Evolutionary conservation across 1,284 basidiomycete species (phyloP).

Genomic region (Rhodotorula sp.): DNA sequence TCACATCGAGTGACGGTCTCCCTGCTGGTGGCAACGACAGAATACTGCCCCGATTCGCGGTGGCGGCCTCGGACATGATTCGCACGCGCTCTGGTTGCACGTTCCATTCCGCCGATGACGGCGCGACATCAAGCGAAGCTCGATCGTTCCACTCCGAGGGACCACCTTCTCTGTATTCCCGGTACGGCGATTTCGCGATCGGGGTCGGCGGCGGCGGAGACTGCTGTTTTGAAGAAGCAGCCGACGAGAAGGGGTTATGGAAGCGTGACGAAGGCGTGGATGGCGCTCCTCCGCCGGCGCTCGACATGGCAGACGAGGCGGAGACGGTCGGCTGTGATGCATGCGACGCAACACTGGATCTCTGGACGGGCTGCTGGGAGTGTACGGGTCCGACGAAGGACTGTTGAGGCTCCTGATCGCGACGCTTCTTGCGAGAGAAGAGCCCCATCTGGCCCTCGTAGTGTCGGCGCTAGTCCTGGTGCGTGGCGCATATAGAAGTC

Average conservation of each 20-base stretch:
- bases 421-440: slow-evolving; percentile 25
- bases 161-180: background rate
- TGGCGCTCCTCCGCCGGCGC: background rate
- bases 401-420: slow-evolving; percentile 4
- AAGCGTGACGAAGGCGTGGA: slow-evolving; percentile 3
- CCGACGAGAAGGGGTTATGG: slow-evolving; percentile 1
- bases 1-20: background rate
- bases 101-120: background rate
- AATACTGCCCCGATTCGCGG: slow-evolving; percentile 10
- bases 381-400: background rate
- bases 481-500: background rate
- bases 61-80: slow-evolving; percentile 3
- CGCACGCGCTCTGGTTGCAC: slow-evolving; percentile 5
- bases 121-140: background rate
- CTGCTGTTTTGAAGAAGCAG: background rate
- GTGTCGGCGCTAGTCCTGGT: background rate
- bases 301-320: background rate
- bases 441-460: slow-evolving; percentile 14
- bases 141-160: slow-evolving; percentile 9
- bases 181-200: too few species aligned
- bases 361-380: background rate
- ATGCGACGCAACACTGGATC: background rate
- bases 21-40: slow-evolving; percentile 10
- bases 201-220: background rate
- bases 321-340: background rate